Evolutionary conservation across 345 rosid genomes (phyloP).

Genomic region (Pugionium cornutum): DNA sequence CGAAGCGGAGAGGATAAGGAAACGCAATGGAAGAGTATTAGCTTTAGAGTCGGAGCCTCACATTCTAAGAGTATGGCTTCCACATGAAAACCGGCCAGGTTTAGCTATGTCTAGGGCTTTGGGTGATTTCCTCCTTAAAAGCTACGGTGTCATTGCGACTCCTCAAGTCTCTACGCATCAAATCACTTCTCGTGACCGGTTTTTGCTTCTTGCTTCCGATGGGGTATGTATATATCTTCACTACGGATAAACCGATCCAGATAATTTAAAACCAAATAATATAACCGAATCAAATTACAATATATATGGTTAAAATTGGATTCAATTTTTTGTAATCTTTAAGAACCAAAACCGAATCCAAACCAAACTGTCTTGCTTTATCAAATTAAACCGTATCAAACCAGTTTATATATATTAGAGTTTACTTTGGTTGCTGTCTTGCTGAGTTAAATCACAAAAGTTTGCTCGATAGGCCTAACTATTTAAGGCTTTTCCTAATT

Average conservation of each 20-base stretch:
- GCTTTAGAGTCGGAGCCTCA: slow-evolving; percentile 73
- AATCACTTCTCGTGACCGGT: slow-evolving; percentile 54
- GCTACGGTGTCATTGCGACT: slow-evolving; percentile 67
- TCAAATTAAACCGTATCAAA: neutral
- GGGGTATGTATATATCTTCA: slow-evolving; percentile 52
- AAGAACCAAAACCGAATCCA: no score
- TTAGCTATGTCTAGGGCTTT: slow-evolving; percentile 96
- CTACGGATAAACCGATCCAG: neutral
- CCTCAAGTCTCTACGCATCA: slow-evolving; percentile 67
- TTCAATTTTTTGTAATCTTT: no score
- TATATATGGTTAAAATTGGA: neutral
- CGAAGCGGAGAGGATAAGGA: slow-evolving; percentile 78
- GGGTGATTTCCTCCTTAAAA: slow-evolving; percentile 72
- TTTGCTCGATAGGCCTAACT: neutral
- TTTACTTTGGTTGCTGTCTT: neutral
- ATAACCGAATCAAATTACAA: neutral
- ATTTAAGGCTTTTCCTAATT: neutral
- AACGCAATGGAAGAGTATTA: slow-evolving; percentile 69
- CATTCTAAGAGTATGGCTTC: slow-evolving; percentile 85
- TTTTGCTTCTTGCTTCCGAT: slow-evolving; percentile 75
- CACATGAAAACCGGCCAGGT: slow-evolving; percentile 73
- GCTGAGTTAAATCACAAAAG: neutral
- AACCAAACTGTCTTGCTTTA: no score
- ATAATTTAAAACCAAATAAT: neutral
- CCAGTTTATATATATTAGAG: neutral